Conservation (phyloP, 2,329 filamentous ascomycete genomes). For the Neocatenulostroma microsporum region DNA sequence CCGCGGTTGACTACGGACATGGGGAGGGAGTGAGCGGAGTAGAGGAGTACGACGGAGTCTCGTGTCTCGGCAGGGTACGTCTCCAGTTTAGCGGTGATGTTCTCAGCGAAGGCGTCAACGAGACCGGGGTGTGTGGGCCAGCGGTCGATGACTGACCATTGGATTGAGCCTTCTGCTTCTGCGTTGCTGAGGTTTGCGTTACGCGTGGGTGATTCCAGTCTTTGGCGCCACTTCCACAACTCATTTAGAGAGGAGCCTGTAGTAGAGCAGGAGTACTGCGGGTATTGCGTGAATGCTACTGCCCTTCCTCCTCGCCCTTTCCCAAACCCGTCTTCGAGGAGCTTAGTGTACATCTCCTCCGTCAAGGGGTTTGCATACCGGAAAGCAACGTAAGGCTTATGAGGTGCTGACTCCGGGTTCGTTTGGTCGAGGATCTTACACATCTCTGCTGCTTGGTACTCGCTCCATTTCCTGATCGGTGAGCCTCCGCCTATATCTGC, state of each 20-base stretch:
- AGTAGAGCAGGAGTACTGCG: conserved; percentile 96
- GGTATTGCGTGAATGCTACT: conserved; percentile 96
- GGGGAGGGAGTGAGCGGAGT: conserved; percentile 85
- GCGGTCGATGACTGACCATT: conserved; percentile 96
- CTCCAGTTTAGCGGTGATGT: conserved; percentile 76
- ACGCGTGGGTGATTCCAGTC: conserved; percentile 53
- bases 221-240: conserved; percentile 91
- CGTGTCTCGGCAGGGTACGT: conserved; percentile 77
- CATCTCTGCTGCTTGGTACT: conserved; percentile 89
- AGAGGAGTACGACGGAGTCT: conserved; percentile 75
- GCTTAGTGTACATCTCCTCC: conserved; percentile 78
- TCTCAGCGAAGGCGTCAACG: conserved; percentile 84
- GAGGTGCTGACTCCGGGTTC: conserved; percentile 86
- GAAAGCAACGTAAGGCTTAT: conserved; percentile 96
- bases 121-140: conserved; percentile 91
- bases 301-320: conserved; percentile 83
- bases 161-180: conserved; percentile 60
- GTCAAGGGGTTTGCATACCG: conserved; percentile 90
- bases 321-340: conserved; percentile 85
- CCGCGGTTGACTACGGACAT: conserved; percentile 97
- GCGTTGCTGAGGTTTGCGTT: conserved; percentile 42
- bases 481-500: conserved; percentile 93
- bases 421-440: conserved; percentile 92
- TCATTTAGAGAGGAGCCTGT: conserved; percentile 95
- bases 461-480: conserved; percentile 95